Evolutionary conservation across 257 asterid genomes (phyloP).

Genomic region (Solanum lycopersicoides): DNA sequence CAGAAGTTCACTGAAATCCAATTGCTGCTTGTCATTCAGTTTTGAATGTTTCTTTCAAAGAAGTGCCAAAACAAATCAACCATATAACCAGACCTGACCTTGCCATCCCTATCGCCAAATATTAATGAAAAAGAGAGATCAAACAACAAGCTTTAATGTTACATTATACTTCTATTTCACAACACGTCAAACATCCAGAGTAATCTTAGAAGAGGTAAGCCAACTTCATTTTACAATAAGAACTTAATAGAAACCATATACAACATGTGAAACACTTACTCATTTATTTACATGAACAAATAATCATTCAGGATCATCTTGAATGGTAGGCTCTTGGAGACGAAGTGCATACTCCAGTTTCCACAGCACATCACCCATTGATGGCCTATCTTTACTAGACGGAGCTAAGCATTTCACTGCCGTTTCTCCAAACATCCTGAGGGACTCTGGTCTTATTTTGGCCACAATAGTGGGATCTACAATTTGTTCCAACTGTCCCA

Average conservation of each 20-base stretch:
- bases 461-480: rapidly evolving
- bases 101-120: neutral
- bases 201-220: no score
- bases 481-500: neutral
- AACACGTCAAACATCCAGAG: no score
- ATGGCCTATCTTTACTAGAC: neutral
- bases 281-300: no score
- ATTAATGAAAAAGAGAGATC: neutral
- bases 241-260: no score
- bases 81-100: neutral
- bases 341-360: neutral
- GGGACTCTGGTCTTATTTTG: neutral
- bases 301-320: neutral
- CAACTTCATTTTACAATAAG: no score
- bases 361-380: neutral
- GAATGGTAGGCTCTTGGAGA: neutral
- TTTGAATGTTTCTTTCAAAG: neutral
- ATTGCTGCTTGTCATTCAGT: neutral
- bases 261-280: no score
- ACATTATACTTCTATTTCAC: neutral
- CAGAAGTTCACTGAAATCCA: no score
- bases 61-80: neutral
- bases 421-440: neutral
- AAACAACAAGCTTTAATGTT: neutral
- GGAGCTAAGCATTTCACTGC: rapidly evolving